Evolutionary conservation across 2,329 filamentous ascomycete genomes (phyloP), one percentile per base, ranked within the genome.

Genomic region (Arthroderma sp.): DNA sequence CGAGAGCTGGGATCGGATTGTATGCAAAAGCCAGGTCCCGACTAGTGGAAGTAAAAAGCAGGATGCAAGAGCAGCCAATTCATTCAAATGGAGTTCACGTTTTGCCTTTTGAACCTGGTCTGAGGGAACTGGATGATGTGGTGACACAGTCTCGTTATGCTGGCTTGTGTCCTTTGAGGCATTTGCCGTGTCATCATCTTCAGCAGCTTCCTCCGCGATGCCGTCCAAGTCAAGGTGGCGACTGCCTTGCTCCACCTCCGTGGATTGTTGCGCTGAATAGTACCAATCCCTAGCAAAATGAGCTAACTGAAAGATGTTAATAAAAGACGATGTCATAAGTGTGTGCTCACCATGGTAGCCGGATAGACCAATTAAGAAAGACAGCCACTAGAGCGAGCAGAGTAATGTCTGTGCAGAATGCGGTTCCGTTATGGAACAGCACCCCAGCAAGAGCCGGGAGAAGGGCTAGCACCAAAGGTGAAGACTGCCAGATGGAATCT

Each of bases 301-400:
- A 36, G 55, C 41, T 29, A 44, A 34, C 9, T 34, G 15, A 30
- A 31, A 32, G 7, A 31, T 10, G 4, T 31, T 27, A 10, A 7
- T 6, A 29, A 29, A 33, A 33, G 9, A 34, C n/a, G n/a, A 9
- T 34, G 1, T 42, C 15, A n/a, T 4, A 3, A 31, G 28, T 4
- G 43, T 11, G 43, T 37, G 53, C 74, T 59, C 68, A 88, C 88
- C 89, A 96, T 54, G 89, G 89, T 52, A 91, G 71, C 45, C 85
- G 81, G 37, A 95, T 82, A 40, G 85, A 88, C 85, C 87, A 95
- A 60, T 94, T 88, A 49, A 96, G 69, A 56, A 95, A 93, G 38
- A 95, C 74, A 4, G 82, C 85, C 2, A 85, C 84, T 49, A 96
- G 64, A 2, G 75, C 78, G 30, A 96, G 66, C 31, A 96, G 70